A percentile compares a stretch with the other conserved stretches of the same genome.
These are phyloP conservation scores for Blastobotrys robertii DNA, from an alignment of 805 yeast genomes.

Conservation along the genomic window DNA sequence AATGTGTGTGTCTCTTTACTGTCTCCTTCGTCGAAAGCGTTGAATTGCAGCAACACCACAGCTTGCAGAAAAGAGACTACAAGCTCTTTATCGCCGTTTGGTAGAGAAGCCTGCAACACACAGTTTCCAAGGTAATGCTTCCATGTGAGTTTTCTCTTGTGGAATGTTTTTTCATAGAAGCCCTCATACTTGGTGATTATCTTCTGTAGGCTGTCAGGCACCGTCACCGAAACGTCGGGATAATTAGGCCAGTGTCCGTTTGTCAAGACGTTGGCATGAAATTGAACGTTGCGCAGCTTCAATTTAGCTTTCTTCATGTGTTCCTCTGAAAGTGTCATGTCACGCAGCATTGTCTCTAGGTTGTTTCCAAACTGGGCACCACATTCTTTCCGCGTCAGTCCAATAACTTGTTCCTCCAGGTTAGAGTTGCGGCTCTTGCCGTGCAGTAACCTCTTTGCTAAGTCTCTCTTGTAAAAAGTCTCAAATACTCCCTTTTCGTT, in stretches of 20 bases:
- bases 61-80: conserved; percentile 22
- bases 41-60: conserved; percentile 21
- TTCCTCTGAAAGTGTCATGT: conserved; percentile 72
- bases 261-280: conserved; percentile 21
- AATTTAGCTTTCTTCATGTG: conserved; percentile 46
- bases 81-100: conserved; percentile 24
- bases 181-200: conserved; percentile 17
- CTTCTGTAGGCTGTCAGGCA: conserved; percentile 20
- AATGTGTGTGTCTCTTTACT: conserved; percentile 9
- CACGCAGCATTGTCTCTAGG: conserved; percentile 90
- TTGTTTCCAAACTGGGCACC: conserved; percentile 84
- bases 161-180: conserved; percentile 13
- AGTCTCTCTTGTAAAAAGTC: conserved; percentile 74
- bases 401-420: conserved; percentile 69
- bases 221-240: conserved; percentile 17
- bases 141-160: conserved; percentile 20
- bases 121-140: conserved; percentile 23
- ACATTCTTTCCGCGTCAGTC: conserved; percentile 74
- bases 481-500: conserved; percentile 93
- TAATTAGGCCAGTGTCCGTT: conserved; percentile 26
- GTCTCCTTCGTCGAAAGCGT: conserved; percentile 3
- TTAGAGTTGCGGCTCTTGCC: conserved; percentile 72
- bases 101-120: conserved; percentile 21
- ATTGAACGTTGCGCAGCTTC: conserved; percentile 1
- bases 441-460: conserved; percentile 80